Percentiles rank a stretch among this genome's conserved stretches.
phyloP scores from a whole-genome alignment of 495 filamentous ascomycete species.

The Penicillium subrubescens region DNA sequence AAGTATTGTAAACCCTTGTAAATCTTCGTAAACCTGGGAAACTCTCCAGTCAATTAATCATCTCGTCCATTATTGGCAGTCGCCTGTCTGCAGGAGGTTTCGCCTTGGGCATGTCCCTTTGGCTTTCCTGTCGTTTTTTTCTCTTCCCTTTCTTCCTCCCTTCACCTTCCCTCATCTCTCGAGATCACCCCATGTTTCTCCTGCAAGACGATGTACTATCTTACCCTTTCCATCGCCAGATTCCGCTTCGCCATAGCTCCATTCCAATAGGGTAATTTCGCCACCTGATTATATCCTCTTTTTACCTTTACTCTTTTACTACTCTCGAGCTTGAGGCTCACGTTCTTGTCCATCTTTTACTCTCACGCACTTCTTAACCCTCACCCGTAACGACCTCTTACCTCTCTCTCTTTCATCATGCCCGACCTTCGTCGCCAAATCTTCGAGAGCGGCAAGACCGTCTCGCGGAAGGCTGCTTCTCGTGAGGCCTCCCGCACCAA shows the following conservation, averaged over 20 bases:
- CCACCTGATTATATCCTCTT: slow-evolving; percentile 7
- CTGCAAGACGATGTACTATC: slow-evolving; percentile 34
- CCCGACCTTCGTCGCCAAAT: slow-evolving; percentile 75
- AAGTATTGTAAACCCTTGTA: not conserved
- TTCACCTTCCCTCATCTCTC: slow-evolving; percentile 8
- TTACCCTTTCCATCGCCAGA: slow-evolving; percentile 21
- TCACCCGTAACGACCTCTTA: slow-evolving; percentile 15
- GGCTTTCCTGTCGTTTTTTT: not conserved
- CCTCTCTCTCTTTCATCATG: slow-evolving; percentile 31
- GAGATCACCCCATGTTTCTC: slow-evolving; percentile 16
- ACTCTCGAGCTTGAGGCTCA: not conserved
- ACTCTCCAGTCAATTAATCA: not conserved
- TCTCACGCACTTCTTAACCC: not conserved
- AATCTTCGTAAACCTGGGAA: too few species aligned
- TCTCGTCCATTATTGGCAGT: not conserved
- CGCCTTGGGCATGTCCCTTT: not conserved
- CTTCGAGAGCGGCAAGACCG: slow-evolving; percentile 82
- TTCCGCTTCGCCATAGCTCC: slow-evolving; percentile 25
- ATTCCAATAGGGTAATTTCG: slow-evolving; percentile 33
- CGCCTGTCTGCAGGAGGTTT: not conserved
- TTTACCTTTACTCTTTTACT: slow-evolving; percentile 2
- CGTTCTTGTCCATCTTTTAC: not conserved
- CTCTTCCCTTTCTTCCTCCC: slow-evolving; percentile 7
- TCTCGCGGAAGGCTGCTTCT: slow-evolving; percentile 85
- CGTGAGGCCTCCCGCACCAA: slow-evolving; percentile 65